Conservation (phyloP, 2,329 filamentous ascomycete genomes). For the Neofusicoccum cordaticola region DNA sequence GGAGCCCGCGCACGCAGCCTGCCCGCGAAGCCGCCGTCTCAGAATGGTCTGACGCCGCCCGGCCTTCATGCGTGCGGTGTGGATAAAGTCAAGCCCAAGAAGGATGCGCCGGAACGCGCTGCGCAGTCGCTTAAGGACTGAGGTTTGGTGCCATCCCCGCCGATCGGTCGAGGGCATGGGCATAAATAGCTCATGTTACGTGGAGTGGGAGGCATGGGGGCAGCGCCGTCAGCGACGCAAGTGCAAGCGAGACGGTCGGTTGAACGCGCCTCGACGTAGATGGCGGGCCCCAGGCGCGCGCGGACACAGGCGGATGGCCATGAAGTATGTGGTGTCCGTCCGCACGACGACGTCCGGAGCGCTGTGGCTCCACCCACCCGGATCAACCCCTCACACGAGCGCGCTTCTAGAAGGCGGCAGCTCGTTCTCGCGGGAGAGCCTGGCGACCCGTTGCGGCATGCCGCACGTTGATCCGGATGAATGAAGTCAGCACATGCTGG, state of each 20-base stretch:
- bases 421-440: background rate
- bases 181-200: slow-evolving; percentile 10
- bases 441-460: background rate
- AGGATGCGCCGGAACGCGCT: background rate
- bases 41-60: background rate
- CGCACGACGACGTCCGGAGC: background rate
- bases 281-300: background rate
- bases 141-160: background rate
- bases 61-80: background rate
- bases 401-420: slow-evolving; percentile 1
- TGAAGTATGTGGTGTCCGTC: background rate
- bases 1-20: background rate
- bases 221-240: background rate
- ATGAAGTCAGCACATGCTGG: background rate
- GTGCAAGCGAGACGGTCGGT: background rate
- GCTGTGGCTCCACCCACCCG: background rate
- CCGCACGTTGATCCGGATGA: slow-evolving; percentile 1
- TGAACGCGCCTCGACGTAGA: background rate
- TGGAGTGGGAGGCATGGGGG: background rate
- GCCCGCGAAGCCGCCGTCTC: slow-evolving; percentile 4
- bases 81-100: slow-evolving; percentile 1
- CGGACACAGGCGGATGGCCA: background rate
- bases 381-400: slow-evolving; percentile 2
- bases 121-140: background rate
- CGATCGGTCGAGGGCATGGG: background rate